Evolutionary conservation across 2,329 filamentous ascomycete species (phyloP).

Genomic region (Claviceps pusilla): DNA sequence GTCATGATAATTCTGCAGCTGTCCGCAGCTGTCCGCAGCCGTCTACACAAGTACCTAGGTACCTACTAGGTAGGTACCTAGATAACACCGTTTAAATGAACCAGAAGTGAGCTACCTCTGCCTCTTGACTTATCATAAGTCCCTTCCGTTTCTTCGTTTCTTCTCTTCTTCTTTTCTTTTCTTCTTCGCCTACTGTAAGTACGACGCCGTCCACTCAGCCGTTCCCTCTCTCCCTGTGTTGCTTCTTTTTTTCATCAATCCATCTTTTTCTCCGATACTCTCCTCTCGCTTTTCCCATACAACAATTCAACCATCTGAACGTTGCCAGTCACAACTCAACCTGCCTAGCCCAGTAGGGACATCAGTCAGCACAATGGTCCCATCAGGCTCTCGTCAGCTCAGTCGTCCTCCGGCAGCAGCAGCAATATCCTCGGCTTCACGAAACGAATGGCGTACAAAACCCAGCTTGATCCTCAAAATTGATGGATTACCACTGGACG

Average conservation of each 20-base stretch:
- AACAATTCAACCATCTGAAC: background rate
- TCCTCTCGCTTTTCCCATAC: background rate
- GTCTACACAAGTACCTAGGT: too few species aligned
- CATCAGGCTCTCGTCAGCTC: background rate
- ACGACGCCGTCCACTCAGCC: background rate
- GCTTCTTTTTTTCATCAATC: background rate
- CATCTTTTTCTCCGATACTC: background rate
- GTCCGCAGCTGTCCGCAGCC: background rate
- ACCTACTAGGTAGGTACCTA: too few species aligned
- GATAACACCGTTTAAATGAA: background rate
- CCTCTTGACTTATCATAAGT: background rate
- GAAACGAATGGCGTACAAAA: slow-evolving; percentile 19
- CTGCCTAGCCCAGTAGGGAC: background rate
- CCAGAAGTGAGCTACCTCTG: background rate
- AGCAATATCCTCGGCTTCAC: background rate
- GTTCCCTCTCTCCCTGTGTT: background rate
- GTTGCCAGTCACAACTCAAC: background rate
- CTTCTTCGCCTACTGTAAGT: background rate
- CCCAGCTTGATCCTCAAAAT: slow-evolving; percentile 19
- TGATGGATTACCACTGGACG: slow-evolving; percentile 18
- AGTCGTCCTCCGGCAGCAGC: background rate
- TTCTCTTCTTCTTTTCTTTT: background rate
- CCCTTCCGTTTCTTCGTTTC: background rate
- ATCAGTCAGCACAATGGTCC: too few species aligned
- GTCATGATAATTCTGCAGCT: background rate